Evolutionary conservation across 2,329 filamentous ascomycete species (phyloP).

Genomic region (Fusarium pseudonygamai): DNA sequence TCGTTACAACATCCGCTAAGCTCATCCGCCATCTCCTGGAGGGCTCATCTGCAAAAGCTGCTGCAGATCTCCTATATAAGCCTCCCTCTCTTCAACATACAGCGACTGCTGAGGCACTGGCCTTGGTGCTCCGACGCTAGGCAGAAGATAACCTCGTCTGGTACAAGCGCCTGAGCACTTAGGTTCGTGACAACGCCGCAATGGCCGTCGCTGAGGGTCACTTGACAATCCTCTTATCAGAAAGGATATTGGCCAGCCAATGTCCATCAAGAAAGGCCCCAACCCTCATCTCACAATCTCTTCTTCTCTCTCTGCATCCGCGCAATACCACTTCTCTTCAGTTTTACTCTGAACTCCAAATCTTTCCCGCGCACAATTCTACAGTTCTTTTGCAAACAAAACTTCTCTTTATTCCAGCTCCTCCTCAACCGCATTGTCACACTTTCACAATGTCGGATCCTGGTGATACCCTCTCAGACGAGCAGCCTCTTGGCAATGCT

Average conservation of each 20-base stretch:
- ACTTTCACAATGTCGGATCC: no score
- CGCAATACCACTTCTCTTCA: no score
- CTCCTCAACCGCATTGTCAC: no score
- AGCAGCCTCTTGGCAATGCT: neutral
- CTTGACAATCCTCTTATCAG: neutral
- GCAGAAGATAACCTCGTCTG: neutral
- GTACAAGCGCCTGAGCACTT: neutral
- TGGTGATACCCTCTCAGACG: no score
- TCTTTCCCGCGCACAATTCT: no score
- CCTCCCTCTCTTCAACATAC: neutral
- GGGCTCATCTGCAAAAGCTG: neutral
- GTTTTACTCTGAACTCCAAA: no score
- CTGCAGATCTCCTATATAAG: neutral
- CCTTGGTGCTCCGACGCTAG: neutral
- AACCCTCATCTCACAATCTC: no score
- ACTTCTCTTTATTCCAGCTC: no score
- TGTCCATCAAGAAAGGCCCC: no score
- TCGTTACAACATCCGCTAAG: neutral
- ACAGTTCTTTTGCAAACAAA: no score
- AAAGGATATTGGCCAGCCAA: no score
- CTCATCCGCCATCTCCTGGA: neutral
- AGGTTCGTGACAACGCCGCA: neutral
- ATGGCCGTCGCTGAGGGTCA: neutral
- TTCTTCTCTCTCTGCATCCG: no score
- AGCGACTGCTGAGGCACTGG: neutral